Evolutionary conservation across 2,329 filamentous ascomycete species (phyloP).

Genomic region (Neocatenulostroma microsporum): DNA sequence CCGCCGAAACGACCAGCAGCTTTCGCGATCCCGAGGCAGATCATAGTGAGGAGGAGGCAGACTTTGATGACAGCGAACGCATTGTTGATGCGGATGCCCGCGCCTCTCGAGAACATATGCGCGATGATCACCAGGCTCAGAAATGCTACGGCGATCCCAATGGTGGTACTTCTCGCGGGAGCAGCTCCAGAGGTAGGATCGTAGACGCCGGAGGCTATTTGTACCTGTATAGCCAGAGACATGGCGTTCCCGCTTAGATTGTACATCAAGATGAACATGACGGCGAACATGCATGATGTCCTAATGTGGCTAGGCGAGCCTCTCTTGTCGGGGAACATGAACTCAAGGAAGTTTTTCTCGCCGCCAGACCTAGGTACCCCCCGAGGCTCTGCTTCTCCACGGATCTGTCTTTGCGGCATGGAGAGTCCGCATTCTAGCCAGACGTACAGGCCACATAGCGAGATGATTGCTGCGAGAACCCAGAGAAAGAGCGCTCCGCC

Average conservation of each 20-base stretch:
- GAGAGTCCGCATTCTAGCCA: slow-evolving; percentile 43
- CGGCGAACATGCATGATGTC: slow-evolving; percentile 40
- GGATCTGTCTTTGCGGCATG: slow-evolving; percentile 35
- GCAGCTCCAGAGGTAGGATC: slow-evolving; percentile 9
- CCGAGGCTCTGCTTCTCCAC: slow-evolving; percentile 32
- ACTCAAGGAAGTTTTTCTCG: slow-evolving; percentile 44
- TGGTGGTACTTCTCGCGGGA: slow-evolving; percentile 28
- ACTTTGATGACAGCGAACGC: slow-evolving; percentile 45
- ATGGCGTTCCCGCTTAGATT: slow-evolving; percentile 46
- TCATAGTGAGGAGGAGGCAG: slow-evolving; percentile 41
- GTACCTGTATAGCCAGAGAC: slow-evolving; percentile 37
- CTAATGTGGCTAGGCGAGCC: slow-evolving; percentile 27
- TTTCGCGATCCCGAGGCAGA: slow-evolving; percentile 31
- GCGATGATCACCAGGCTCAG: slow-evolving; percentile 41
- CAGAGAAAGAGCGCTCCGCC: slow-evolving; percentile 34
- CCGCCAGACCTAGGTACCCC: slow-evolving; percentile 41
- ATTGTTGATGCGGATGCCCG: slow-evolving; percentile 47
- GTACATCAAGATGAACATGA: slow-evolving; percentile 41
- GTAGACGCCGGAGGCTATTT: slow-evolving; percentile 29
- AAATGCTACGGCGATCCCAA: slow-evolving; percentile 43
- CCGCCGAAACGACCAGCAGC: slow-evolving; percentile 18
- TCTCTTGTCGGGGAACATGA: slow-evolving; percentile 34
- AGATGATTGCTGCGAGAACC: slow-evolving; percentile 34
- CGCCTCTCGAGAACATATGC: slow-evolving; percentile 42
- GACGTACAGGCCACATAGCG: slow-evolving; percentile 29